A percentile compares a stretch with the other conserved stretches of the same genome.
phyloP scores from a whole-genome alignment of 306 rosid species.

The Cyamopsis tetragonoloba region DNA sequence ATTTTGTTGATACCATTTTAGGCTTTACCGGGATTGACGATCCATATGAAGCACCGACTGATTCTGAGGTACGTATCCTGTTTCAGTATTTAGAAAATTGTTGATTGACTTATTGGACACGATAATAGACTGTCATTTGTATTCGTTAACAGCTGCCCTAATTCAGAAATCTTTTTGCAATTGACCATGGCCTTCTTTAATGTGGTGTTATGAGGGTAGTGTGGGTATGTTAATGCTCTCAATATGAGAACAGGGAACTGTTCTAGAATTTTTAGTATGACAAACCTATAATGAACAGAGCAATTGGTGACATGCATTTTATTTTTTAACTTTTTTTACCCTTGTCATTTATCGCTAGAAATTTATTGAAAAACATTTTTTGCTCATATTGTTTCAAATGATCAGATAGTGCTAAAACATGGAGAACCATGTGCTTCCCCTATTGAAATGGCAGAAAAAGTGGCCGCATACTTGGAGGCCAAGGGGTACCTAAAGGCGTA shows the following conservation, averaged over 20 bases:
- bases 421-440: constrained; percentile 53
- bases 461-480: constrained; percentile 48
- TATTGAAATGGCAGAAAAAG: constrained; percentile 60
- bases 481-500: constrained; percentile 57
- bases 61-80: constrained; percentile 50
- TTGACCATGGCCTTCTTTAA: background rate
- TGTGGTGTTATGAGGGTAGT: background rate
- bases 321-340: background rate
- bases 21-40: constrained; percentile 86
- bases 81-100: background rate
- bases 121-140: background rate
- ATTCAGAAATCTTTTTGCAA: background rate
- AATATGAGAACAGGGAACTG: background rate
- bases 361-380: no score
- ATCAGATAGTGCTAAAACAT: constrained; percentile 51
- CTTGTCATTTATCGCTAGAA: background rate
- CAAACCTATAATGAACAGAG: background rate
- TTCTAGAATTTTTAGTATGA: background rate
- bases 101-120: background rate
- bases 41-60: constrained; percentile 63
- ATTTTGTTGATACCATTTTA: background rate
- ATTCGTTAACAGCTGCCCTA: background rate
- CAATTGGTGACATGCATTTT: background rate
- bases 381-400: background rate
- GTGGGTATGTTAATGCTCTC: background rate